Evolutionary conservation across 306 rosid genomes (phyloP).

Genomic region (Geum urbanum): DNA sequence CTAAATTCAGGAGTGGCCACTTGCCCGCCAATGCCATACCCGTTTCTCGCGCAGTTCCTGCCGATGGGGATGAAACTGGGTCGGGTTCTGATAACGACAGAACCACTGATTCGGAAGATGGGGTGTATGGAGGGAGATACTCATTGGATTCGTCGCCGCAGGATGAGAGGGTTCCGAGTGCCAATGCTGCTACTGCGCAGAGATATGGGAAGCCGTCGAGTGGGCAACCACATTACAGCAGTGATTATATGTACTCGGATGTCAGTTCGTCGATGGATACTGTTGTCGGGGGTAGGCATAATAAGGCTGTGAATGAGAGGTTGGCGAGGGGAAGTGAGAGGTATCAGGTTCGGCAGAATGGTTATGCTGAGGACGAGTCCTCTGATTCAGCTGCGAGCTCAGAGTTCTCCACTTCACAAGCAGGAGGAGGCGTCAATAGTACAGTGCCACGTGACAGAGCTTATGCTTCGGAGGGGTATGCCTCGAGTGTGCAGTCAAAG

Average conservation of each 20-base stretch:
- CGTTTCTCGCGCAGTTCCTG: conserved; percentile 31
- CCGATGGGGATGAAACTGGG: conserved; percentile 43
- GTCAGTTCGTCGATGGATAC: conserved; percentile 95
- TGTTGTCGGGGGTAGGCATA: conserved; percentile 36
- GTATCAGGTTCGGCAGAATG: conserved; percentile 42
- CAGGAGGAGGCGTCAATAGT: conserved; percentile 79
- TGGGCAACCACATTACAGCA: conserved; percentile 39
- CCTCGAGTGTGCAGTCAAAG: conserved; percentile 67
- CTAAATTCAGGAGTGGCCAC: conserved; percentile 91
- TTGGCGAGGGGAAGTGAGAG: conserved; percentile 35
- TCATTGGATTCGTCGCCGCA: conserved; percentile 86
- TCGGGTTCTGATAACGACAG: conserved; percentile 66
- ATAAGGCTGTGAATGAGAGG: conserved; percentile 36
- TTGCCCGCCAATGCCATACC: conserved; percentile 67
- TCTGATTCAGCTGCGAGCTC: conserved; percentile 90
- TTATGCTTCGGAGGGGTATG: conserved; percentile 68
- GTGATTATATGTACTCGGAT: conserved; percentile 73
- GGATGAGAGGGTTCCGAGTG: conserved; percentile 43
- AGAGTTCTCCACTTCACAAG: conserved; percentile 79
- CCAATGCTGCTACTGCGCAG: conserved; percentile 29
- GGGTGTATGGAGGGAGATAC: conserved; percentile 61
- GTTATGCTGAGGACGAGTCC: conserved; percentile 74
- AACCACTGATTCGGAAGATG: conserved; percentile 66
- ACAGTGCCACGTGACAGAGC: conserved; percentile 41
- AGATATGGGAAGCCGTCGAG: conserved; percentile 40